Evolutionary conservation across 2,329 filamentous ascomycete genomes (phyloP).

Genomic region (Arthrobotrys entomopaga): DNA sequence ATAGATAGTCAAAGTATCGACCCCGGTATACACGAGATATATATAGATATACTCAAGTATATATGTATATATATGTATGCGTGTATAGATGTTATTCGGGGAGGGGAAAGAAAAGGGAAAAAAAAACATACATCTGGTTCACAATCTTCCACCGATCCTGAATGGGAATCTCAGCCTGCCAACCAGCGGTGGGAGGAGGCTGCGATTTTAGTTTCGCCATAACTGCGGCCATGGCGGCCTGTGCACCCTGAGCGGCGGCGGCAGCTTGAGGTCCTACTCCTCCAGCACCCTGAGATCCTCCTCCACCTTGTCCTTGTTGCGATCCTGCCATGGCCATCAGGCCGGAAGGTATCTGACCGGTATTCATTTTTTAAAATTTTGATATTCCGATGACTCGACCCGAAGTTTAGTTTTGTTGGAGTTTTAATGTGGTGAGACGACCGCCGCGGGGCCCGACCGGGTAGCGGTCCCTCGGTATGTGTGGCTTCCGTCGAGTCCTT

Average conservation of each 20-base stretch:
- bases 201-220: conserved; percentile 35
- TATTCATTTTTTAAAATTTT: conserved; percentile 22
- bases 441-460: too few relatives aligned
- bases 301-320: not conserved
- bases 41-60: too few relatives aligned
- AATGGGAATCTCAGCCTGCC: conserved; percentile 46
- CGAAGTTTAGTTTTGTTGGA: too few relatives aligned
- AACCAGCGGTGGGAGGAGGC: conserved; percentile 28
- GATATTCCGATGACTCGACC: too few relatives aligned
- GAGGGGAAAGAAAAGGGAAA: not conserved
- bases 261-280: not conserved
- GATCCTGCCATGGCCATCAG: conserved; percentile 31
- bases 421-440: too few relatives aligned
- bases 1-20: too few relatives aligned
- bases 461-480: too few relatives aligned
- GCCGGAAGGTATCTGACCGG: conserved; percentile 33
- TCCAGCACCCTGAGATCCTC: too few relatives aligned
- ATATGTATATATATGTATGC: not conserved
- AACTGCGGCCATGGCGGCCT: conserved; percentile 23
- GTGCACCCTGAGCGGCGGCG: conserved; percentile 16
- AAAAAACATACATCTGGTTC: conserved; percentile 40
- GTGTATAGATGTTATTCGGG: too few relatives aligned
- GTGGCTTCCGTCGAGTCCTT: too few relatives aligned
- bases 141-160: conserved; percentile 37
- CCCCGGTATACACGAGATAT: too few relatives aligned